Conservation (phyloP, 352 stramenopile genomes). For the Sclerospora graminicola region DNA sequence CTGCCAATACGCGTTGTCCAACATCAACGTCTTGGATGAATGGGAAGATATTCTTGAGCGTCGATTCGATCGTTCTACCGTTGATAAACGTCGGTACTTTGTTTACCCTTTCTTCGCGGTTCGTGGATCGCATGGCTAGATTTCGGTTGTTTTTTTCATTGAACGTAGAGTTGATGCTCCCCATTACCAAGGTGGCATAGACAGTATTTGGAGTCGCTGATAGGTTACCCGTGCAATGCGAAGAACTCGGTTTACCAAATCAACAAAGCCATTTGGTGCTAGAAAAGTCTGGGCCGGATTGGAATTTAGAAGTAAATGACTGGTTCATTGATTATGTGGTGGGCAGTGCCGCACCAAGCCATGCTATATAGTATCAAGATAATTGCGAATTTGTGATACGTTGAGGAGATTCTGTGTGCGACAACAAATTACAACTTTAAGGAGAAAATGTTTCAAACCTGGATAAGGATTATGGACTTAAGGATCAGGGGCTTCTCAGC, state of each 20-base stretch:
- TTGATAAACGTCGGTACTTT: no score
- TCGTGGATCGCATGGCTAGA: no score
- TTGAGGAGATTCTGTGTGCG: background rate
- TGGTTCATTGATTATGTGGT: constrained; percentile 3
- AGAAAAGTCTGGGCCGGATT: constrained; percentile 3
- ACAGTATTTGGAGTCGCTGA: background rate
- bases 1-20: no score
- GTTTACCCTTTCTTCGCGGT: no score
- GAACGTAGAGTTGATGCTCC: no score
- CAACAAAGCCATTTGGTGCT: constrained; percentile 1
- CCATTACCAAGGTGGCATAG: no score
- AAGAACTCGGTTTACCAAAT: background rate
- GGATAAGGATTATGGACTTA: constrained; percentile 2
- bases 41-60: no score
- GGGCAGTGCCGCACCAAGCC: background rate
- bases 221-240: background rate
- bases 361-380: constrained; percentile 2
- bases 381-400: background rate
- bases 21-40: no score
- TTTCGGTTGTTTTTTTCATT: no score
- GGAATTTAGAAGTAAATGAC: constrained; percentile 4
- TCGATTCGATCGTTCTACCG: no score
- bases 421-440: background rate
- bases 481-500: background rate
- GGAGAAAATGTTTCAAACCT: constrained; percentile 2